Conservation (phyloP, 371 early-diverging fungal genomes). For the Saksenaea oblongispora region DNA sequence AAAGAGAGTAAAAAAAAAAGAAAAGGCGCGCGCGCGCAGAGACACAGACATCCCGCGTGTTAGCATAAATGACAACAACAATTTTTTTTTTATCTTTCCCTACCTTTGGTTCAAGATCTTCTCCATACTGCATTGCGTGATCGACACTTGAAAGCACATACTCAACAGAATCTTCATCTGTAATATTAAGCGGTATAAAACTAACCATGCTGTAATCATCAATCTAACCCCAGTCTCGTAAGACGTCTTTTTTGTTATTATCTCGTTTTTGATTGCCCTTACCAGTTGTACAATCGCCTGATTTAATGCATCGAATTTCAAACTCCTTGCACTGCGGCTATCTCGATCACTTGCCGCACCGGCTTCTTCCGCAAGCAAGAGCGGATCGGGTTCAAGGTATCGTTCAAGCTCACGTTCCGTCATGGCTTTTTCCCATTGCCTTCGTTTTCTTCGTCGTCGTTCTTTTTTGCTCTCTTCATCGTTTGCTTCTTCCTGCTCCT, state of each 20-base stretch:
- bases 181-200: constrained; percentile 92
- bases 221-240: too few species aligned
- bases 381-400: constrained; percentile 89
- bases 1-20: constrained; percentile 9
- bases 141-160: constrained; percentile 89
- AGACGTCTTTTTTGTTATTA: not conserved
- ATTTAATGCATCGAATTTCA: constrained; percentile 84
- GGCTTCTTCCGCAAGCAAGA: constrained; percentile 80
- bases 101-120: constrained; percentile 94
- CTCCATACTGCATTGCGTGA: constrained; percentile 95
- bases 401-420: constrained; percentile 53
- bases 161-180: constrained; percentile 92
- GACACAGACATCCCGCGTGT: not conserved
- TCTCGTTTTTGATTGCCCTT: too few species aligned
- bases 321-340: constrained; percentile 48
- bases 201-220: constrained; percentile 96
- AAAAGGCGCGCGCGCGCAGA: constrained; percentile 1
- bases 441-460: constrained; percentile 33
- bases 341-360: constrained; percentile 43
- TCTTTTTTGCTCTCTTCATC: constrained; percentile 30
- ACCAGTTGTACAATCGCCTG: constrained; percentile 86
- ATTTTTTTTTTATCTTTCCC: constrained; percentile 1
- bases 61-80: not conserved
- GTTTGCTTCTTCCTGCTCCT: constrained; percentile 24
- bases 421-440: constrained; percentile 39